Evolutionary conservation across 2,329 filamentous ascomycete species (phyloP), one percentile per base, ranked within the genome.

Genomic region (Aspergillus pseudotamarii): DNA sequence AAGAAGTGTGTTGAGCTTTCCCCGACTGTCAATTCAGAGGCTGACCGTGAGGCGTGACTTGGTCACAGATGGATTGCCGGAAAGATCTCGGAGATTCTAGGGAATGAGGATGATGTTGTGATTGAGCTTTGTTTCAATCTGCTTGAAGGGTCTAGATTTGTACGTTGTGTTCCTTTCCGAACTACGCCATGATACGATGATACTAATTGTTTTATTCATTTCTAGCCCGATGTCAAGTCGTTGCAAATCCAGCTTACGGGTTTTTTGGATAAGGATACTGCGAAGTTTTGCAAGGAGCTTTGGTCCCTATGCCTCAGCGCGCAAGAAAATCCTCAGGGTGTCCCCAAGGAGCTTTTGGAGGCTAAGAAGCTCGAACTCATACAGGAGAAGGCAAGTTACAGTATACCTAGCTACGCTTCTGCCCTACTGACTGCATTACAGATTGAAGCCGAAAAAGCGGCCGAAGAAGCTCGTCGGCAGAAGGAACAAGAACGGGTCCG

Each of bases 311-410:
- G 94, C 71, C 81, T 99, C 53, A 97, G 94, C 77, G 95, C 93
- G 11, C 95, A 99, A 78, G 83, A 86, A 46, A 97, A 90, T 76
- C 89, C 93, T 0, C 91, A 95, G 75, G 95, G 95, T 60, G 93
- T 99, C 14, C 94, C 95, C 0, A 94, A 96, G 78, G 94, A 97
- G 78, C 84, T 99, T 48, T 82, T 99, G 3, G 95, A 99, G 76
- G 94, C 94, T 0, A 99, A 99, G 84, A 99, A 98, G 80, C 82
- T 92, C 51, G 95, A 99, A 79, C 83, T 99, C 55, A 92, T 95
- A 66, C 93, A 97, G 79, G 93, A 97, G 79, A 96, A 96, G 89
- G 94, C 96, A 62, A 23, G 60, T 32, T 14, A 38, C 26, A 6
- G 3, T 16, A 21, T 32, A 3, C 14, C 23, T 19, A 6, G 2